A percentile compares a stretch with the other conserved stretches of the same genome.
Evolutionary conservation across 108 stramenopile species (phyloP).

Genomic region (Craspedostauros australis): DNA sequence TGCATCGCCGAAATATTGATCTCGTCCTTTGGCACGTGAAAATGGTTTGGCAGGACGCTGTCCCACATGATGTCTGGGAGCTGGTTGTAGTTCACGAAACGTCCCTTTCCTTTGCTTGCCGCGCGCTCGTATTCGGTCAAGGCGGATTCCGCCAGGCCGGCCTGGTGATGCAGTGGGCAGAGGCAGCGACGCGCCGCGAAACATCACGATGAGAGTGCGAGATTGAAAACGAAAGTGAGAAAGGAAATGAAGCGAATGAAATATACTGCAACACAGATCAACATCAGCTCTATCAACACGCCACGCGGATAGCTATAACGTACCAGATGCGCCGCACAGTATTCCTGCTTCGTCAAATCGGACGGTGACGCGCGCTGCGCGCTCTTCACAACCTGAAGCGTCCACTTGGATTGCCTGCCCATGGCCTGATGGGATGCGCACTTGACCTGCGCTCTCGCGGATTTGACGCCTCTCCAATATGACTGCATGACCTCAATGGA

Average conservation of each 20-base stretch:
- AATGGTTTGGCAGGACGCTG: conserved; percentile 58
- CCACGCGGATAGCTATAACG: too few species aligned
- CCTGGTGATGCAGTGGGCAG: conserved; percentile 6
- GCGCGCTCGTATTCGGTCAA: conserved; percentile 20
- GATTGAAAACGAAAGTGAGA: neutral
- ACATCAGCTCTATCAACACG: too few species aligned
- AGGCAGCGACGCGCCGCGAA: too few species aligned
- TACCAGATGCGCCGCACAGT: conserved; percentile 74
- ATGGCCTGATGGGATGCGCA: too few species aligned
- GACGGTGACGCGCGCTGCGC: too few species aligned
- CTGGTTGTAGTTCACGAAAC: conserved; percentile 60
- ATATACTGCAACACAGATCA: too few species aligned
- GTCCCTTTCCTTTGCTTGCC: conserved; percentile 16
- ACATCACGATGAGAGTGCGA: neutral
- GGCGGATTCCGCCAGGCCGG: conserved; percentile 50
- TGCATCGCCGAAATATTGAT: too few species aligned
- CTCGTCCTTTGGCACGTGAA: conserved; percentile 25
- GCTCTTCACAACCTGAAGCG: too few species aligned
- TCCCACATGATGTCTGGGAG: conserved; percentile 56
- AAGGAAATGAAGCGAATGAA: neutral
- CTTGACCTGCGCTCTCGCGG: too few species aligned
- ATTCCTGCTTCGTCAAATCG: conserved; percentile 53
- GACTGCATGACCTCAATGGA: conserved; percentile 87
- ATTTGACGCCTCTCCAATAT: conserved; percentile 52
- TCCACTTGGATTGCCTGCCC: too few species aligned